Evolutionary conservation across 2,329 filamentous ascomycete genomes (phyloP).

Genomic region (Furcasterigmium sp.): DNA sequence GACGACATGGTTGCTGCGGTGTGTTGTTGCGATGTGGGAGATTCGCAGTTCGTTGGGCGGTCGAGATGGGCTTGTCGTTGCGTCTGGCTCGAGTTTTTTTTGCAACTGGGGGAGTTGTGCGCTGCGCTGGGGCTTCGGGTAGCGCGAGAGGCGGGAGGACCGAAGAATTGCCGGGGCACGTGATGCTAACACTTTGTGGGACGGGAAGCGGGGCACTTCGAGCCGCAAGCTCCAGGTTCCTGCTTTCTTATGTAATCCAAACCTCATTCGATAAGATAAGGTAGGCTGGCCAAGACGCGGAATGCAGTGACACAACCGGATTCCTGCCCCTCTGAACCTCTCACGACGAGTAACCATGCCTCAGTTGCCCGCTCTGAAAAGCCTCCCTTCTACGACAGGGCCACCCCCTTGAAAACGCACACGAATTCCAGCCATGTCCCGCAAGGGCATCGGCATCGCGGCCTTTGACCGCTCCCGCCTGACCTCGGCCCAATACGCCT

Average conservation of each 20-base stretch:
- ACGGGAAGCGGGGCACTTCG: too few relatives aligned
- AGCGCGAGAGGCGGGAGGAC: background rate
- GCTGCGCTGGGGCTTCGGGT: background rate
- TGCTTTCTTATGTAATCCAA: too few relatives aligned
- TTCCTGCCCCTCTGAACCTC: too few relatives aligned
- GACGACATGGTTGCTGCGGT: constrained; percentile 63
- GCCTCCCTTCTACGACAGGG: too few relatives aligned
- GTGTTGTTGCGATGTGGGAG: constrained; percentile 7
- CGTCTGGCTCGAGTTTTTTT: constrained; percentile 1
- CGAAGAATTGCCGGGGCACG: background rate
- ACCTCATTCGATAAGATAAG: too few relatives aligned
- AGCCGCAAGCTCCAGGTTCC: too few relatives aligned
- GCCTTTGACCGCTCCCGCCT: constrained; percentile 84
- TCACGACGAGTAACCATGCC: too few relatives aligned
- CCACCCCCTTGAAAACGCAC: too few relatives aligned
- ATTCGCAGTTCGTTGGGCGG: constrained; percentile 6
- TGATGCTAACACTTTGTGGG: too few relatives aligned
- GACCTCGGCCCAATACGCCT: constrained; percentile 83
- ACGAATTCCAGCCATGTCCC: constrained; percentile 53
- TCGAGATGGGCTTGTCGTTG: constrained; percentile 1
- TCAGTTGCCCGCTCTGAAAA: too few relatives aligned
- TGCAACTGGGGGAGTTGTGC: background rate
- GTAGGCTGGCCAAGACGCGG: too few relatives aligned
- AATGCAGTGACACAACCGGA: too few relatives aligned
- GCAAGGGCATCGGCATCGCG: constrained; percentile 83